phyloP scores from a whole-genome alignment of 768 basidiomycete species.

The Auricularia sp. region DNA sequence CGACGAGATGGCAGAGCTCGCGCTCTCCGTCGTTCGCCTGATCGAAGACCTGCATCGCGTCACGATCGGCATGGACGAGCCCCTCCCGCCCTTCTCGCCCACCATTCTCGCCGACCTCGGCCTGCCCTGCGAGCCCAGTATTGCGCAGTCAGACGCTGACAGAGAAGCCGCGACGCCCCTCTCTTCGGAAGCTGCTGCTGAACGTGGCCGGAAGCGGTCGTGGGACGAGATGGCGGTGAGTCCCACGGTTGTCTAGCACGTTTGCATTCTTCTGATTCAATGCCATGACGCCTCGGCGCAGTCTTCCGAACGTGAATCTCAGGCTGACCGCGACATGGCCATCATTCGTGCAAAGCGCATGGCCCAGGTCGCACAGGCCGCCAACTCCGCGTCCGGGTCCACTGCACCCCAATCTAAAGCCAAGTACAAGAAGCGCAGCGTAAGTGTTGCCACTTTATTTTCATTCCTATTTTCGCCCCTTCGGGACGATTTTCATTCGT shows the following conservation, averaged over 20 bases:
- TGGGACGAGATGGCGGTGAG: constrained; percentile 9
- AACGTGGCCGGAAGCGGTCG: constrained; percentile 9
- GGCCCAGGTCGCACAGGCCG: constrained; percentile 47
- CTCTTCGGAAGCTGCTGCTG: neutral
- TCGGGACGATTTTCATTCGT: neutral
- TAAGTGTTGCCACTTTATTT: constrained; percentile 31
- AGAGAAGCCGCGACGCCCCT: constrained; percentile 1
- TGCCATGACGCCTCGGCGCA: constrained; percentile 1
- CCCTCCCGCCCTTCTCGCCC: neutral
- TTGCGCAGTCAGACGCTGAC: constrained; percentile 10
- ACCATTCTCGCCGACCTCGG: neutral
- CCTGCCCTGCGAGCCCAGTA: constrained; percentile 12
- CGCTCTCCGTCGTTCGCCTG: constrained; percentile 55
- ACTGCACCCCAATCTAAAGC: constrained; percentile 47
- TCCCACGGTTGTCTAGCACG: neutral
- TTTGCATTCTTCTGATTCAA: neutral
- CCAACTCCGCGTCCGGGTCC: constrained; percentile 20
- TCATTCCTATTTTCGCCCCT: neutral
- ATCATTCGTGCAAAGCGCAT: constrained; percentile 65
- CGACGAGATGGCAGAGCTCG: constrained; percentile 58
- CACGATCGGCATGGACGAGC: constrained; percentile 16
- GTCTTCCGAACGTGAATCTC: constrained; percentile 38
- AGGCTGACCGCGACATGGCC: constrained; percentile 79
- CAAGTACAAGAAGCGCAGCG: constrained; percentile 80
- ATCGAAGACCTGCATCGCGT: constrained; percentile 49